Evolutionary conservation across 805 yeast species (phyloP).

Genomic region (Zygosaccharomyces bailii): DNA sequence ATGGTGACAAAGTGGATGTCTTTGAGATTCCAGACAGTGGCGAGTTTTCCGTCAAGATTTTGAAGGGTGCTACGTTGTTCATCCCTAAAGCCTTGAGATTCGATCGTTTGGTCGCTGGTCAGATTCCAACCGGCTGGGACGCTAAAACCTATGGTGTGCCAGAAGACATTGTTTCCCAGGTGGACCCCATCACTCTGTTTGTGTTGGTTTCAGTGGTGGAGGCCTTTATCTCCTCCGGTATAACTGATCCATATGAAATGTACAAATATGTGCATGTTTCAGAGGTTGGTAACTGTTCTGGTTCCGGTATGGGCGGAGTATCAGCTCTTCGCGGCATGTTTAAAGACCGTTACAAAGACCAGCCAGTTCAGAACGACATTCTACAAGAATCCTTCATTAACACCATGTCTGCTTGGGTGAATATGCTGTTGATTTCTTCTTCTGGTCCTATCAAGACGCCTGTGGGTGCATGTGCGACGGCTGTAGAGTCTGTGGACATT

Average conservation of each 20-base stretch:
- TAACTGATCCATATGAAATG: conserved; percentile 97
- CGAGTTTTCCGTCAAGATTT: conserved; percentile 83
- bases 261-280: conserved; percentile 97
- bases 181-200: conserved; percentile 91
- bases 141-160: conserved; percentile 92
- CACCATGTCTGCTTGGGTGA: conserved; percentile 99
- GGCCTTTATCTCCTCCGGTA: conserved; percentile 90
- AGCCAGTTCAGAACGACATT: conserved; percentile 95
- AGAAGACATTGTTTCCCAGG: conserved; percentile 90
- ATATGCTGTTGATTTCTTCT: conserved; percentile 92
- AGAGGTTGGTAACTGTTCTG: conserved; percentile 98
- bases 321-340: conserved; percentile 96
- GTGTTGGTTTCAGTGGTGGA: conserved; percentile 93
- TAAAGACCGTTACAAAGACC: conserved; percentile 87
- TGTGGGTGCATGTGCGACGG: conserved; percentile 99
- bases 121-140: conserved; percentile 98
- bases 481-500: conserved; percentile 93
- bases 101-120: conserved; percentile 70
- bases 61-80: conserved; percentile 87
- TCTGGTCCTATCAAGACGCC: conserved; percentile 99
- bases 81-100: conserved; percentile 76
- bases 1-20: conserved; percentile 89
- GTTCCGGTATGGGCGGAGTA: conserved; percentile 99
- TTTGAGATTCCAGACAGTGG: conserved; percentile 86
- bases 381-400: conserved; percentile 97